Conservation (phyloP, 208 protist genomes). For the Leishmania aethiopica region DNA sequence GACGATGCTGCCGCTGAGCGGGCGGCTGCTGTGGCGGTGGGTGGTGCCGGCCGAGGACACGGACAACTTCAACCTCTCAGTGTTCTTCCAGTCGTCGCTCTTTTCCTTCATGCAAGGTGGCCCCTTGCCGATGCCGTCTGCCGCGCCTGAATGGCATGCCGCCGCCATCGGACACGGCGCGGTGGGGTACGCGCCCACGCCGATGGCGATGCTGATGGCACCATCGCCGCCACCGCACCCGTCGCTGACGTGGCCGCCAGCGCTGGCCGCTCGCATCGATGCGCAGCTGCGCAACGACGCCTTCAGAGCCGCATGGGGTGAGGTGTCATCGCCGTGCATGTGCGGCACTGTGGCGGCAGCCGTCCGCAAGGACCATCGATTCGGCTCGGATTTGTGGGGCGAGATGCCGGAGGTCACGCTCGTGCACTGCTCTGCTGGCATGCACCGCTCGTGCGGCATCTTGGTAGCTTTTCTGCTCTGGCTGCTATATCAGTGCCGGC, state of each 20-base stretch:
- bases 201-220: not conserved
- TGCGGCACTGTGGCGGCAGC: conserved; percentile 8
- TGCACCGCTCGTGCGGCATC: conserved; percentile 82
- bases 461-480: conserved; percentile 71
- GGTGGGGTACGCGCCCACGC: not conserved
- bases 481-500: conserved; percentile 46
- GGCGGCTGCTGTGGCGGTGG: conserved; percentile 53
- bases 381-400: not conserved
- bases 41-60: conserved; percentile 71
- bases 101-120: conserved; percentile 72
- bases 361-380: not conserved
- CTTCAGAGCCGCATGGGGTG: conserved; percentile 9
- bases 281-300: conserved; percentile 17
- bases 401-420: conserved; percentile 28
- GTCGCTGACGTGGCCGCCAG: conserved; percentile 11
- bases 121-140: conserved; percentile 36
- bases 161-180: not conserved
- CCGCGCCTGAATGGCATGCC: not conserved
- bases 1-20: conserved; percentile 46
- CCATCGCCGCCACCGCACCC: conserved; percentile 6
- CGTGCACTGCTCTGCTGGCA: conserved; percentile 85
- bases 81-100: conserved; percentile 67
- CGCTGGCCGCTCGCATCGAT: conserved; percentile 12
- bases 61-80: conserved; percentile 70
- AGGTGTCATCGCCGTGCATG: conserved; percentile 9